A percentile compares a stretch with the other conserved stretches of the same genome.
phyloP scores from a whole-genome alignment of 768 basidiomycete genomes.

The Tricholoma furcatifolium region DNA sequence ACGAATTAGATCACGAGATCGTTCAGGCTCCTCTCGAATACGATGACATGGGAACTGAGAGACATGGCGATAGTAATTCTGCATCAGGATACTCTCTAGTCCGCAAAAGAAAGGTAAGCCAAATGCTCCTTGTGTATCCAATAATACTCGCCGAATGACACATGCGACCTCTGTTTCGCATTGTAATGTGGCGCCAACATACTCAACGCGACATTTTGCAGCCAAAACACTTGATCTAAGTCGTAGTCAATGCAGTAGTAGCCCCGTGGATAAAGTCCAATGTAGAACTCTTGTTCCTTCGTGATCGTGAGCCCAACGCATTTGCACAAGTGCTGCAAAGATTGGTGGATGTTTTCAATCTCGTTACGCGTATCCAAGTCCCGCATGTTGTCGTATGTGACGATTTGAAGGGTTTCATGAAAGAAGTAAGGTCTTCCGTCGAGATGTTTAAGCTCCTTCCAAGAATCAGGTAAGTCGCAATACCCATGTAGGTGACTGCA shows the following conservation, averaged over 20 bases:
- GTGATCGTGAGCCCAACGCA: background rate
- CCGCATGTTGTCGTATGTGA: conserved; percentile 1
- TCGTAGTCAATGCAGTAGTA: background rate
- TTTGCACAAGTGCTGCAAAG: background rate
- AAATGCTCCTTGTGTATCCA: background rate
- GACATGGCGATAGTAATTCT: background rate
- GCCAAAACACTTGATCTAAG: background rate
- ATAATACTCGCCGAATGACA: background rate
- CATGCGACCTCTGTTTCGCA: background rate
- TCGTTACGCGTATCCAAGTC: background rate
- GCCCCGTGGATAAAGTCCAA: background rate
- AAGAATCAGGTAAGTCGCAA: background rate
- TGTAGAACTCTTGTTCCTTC: background rate
- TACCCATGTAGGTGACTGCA: background rate
- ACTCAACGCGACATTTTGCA: background rate
- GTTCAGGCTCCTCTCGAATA: background rate
- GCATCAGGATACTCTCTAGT: background rate
- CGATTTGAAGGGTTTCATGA: background rate
- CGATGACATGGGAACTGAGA: background rate
- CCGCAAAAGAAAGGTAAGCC: background rate
- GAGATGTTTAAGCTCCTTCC: background rate
- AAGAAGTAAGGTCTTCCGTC: background rate
- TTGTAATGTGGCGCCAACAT: background rate
- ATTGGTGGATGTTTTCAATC: background rate
- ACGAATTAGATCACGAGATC: background rate